Evolutionary conservation across 768 basidiomycete genomes (phyloP), one percentile per base, ranked within the genome.

Genomic region (Omphalotus guepiniiformis): DNA sequence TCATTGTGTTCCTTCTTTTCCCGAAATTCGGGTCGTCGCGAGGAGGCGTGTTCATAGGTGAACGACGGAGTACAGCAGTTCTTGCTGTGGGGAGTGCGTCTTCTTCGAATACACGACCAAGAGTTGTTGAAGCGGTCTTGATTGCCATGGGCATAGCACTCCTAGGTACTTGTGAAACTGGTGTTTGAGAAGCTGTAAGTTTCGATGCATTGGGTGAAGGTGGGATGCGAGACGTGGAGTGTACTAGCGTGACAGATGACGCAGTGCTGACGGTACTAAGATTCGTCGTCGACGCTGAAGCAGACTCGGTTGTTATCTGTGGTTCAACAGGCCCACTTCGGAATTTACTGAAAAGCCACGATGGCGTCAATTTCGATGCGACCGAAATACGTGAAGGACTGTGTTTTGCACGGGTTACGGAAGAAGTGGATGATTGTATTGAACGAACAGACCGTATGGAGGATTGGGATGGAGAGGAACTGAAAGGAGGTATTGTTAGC

Each of bases 261-360:
- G 60, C 16, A 36, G 57, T 19, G 62, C 57, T 15, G 55, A 59
- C 42, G 30, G 57, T 52, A 6, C 40, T 55, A 15, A 53, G 58
- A 13, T 53, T 54, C 23, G 44, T 51, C 6, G 73, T 61, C 1
- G 69, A 71, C 3, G 75, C 73, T 3, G 77, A 74, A 2, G 73
- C 80, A 23, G 77, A 78, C 4, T 79, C 68, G 12, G 76, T 65
- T 2, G 75, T 75, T 1, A 80, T 81, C 53, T 85, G 80, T 2
- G 84, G 74, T 59, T 87, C 83, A 53, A 75, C 79, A 6, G 75
- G 71, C 1, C 71, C 76, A 49, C 76, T 80, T 27, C 85, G 71
- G 62, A 91, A 90, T 4, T 83, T 77, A 56, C 82, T 86, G 63
- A 88, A 84, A 9, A 90, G 63, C 88, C 88, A 90, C n/a, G 83